These are phyloP conservation scores for Penicillium canescens DNA, from an alignment of 495 filamentous ascomycete genomes.

Conservation along the genomic window DNA sequence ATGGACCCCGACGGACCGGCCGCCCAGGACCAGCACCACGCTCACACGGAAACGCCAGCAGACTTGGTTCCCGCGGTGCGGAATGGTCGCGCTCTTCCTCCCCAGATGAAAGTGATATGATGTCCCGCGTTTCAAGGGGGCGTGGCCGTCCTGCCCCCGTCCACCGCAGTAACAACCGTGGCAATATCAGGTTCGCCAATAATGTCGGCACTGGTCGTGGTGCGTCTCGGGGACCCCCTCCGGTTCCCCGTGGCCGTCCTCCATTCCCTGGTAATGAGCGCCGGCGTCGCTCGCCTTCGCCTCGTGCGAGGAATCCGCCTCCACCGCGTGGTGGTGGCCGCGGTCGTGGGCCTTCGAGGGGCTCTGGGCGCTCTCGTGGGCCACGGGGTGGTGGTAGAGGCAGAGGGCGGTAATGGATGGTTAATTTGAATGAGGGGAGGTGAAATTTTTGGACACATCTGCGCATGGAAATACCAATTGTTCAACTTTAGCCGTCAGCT, in stretches of 20 bases:
- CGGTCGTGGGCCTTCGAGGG: slow-evolving; percentile 1
- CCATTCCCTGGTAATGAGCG: slow-evolving; percentile 1
- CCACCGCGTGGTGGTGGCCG: slow-evolving; percentile 1
- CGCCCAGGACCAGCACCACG: neutral
- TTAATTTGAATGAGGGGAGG: neutral
- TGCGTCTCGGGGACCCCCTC: neutral
- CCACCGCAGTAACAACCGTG: neutral
- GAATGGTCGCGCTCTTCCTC: slow-evolving; percentile 19
- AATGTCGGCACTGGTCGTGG: neutral
- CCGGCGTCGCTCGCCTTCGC: neutral
- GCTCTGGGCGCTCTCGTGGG: slow-evolving; percentile 2
- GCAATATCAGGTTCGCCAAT: slow-evolving; percentile 1
- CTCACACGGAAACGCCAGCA: no score
- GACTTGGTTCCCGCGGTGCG: neutral
- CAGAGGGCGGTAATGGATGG: neutral
- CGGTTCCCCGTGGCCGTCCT: neutral
- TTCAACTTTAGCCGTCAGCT: neutral
- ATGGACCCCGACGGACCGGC: slow-evolving; percentile 1
- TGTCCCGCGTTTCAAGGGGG: slow-evolving; percentile 11
- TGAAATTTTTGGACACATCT: no score
- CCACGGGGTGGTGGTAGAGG: slow-evolving; percentile 1
- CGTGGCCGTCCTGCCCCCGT: slow-evolving; percentile 3
- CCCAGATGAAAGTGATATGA: slow-evolving; percentile 32
- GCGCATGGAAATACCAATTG: neutral
- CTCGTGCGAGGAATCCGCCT: neutral